Base-by-base conservation (phyloP, 768 basidiomycete species). In the Boletus rufocinnamomeus region DNA sequence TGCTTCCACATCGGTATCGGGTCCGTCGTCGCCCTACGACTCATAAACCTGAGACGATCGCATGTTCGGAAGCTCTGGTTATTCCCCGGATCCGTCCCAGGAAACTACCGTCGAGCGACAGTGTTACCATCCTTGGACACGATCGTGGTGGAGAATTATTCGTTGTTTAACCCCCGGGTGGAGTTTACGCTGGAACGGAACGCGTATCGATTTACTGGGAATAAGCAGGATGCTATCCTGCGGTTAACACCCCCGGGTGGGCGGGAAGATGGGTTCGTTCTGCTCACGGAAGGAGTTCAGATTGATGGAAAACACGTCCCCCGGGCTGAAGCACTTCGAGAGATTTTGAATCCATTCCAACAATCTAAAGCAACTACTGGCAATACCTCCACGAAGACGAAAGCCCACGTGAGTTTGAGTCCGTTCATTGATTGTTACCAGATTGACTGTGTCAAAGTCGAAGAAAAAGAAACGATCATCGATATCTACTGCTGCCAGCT, bases 61-160 rank as follows among this genome's bases (percentile, higher is more conserved):
- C 63, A 73, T 1, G 69, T 66, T n/a, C 66, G 69, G 21, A 74
- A 67, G 38, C 57, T 74, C 51, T 73, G 73, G 73, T 17, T 73
- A 7, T 64, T 71, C 50, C 73, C 71, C 4, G 56, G 50, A 14
- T 66, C 63, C 37, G 67, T 72, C 25, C 65, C 59, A 9, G 62
- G 63, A n/a, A 63, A 6, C 38, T 67, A 65, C 41, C 69, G 69
- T 46, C 61, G 58, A 21, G 50, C 21, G 35, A 60, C 54, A 23
- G 14, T 62, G 13, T 13, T 65, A 14, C 68, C 68, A 7, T 45
- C 69, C 37, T 49, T 69, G 58, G 70, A 72, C 47, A 69, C 69
- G 23, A 52, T 68, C 59, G 60, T 69, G 38, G 35, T 71, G 32
- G 66, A 69, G 41, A 69, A 57, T 21, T 66, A 71, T 34, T 61